Base-by-base conservation (phyloP, 2,329 filamentous ascomycete species). In the Pseudogymnoascus sp. region DNA sequence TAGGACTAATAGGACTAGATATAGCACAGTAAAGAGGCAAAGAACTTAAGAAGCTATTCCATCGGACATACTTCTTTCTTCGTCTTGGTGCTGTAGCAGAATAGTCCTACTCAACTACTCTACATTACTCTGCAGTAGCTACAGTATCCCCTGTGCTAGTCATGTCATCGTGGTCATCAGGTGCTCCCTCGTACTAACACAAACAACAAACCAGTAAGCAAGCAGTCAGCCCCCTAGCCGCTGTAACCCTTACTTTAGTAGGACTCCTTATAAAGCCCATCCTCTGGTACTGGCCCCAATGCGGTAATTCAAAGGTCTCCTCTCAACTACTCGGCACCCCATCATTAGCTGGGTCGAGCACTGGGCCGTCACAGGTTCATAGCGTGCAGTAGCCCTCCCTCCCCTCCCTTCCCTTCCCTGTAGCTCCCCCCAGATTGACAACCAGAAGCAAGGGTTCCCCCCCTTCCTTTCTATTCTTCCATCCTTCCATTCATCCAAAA, bases 341-440 rank as follows among this genome's bases (percentile, higher is more conserved):
- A n/a, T 19, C 49, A 55, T 33, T 55, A 33, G 49, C 49, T 55
- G 28, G 8, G 49, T 52, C 49, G 4, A 55, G 2, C 25, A 33
- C 25, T 55, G 25, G 25, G 8, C 45, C 45, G 6, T 33, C 25
- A 33, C 25, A 55, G 45, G 45, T 55, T 30, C 45, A 55, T 55
- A 30, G 45, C 45, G 45, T 55, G 45, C 45, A 55, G 45, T 55
- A 55, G 45, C 45, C 25, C 2, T 55, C 23, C 33, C 33, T 36
- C 11, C 33, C 33, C 11, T 9, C 33, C 11, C 33, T 30, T 9
- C 25, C n/a, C 25, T 55, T 33, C 45, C 45, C 45, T 55, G 45
- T 55, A 55, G 45, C 25, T 30, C 8, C 45, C 45, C 25, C 45
- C 45, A 55, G 45, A 55, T 55, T 55, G 33, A 55, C 45, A 55